A percentile compares a stretch with the other conserved stretches of the same genome.
Conservation (phyloP, 768 basidiomycete species). For the Coprinopsis strossmayeri region DNA sequence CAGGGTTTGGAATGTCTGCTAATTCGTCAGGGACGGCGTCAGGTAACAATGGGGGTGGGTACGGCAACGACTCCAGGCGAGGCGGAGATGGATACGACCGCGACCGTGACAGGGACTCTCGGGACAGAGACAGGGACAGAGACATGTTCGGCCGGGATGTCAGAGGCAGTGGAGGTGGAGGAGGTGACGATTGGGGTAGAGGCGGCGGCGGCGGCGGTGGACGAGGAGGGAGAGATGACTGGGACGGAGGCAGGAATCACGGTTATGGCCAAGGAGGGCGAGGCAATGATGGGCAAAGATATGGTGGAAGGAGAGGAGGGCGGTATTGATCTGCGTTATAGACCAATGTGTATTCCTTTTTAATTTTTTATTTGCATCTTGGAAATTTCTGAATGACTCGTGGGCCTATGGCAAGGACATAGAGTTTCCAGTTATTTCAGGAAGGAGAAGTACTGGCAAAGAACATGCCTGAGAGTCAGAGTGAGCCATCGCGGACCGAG, state of each 20-base stretch:
- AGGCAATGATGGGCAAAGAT: too few species aligned
- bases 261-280: neutral
- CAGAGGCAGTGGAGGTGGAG: conserved; percentile 6
- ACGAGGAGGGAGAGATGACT: conserved; percentile 10
- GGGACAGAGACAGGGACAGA: neutral
- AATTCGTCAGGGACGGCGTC: conserved; percentile 23
- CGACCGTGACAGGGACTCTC: neutral
- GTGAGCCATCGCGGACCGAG: too few species aligned
- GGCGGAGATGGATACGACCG: neutral
- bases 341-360: too few species aligned
- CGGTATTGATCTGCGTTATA: too few species aligned
- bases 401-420: too few species aligned
- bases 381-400: too few species aligned
- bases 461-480: too few species aligned
- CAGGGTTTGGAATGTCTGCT: conserved; percentile 5
- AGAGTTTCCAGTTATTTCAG: too few species aligned
- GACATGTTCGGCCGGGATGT: conserved; percentile 8
- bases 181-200: conserved; percentile 9
- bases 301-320: neutral
- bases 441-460: too few species aligned
- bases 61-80: neutral
- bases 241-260: conserved; percentile 10
- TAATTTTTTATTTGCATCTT: too few species aligned
- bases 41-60: conserved; percentile 13
- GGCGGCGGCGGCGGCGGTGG: conserved; percentile 8